Percentiles rank a stretch among this genome's conserved stretches.
These are phyloP conservation scores for Eutrema yunnanense DNA, from an alignment of 345 rosid species.

Conservation along the genomic window DNA sequence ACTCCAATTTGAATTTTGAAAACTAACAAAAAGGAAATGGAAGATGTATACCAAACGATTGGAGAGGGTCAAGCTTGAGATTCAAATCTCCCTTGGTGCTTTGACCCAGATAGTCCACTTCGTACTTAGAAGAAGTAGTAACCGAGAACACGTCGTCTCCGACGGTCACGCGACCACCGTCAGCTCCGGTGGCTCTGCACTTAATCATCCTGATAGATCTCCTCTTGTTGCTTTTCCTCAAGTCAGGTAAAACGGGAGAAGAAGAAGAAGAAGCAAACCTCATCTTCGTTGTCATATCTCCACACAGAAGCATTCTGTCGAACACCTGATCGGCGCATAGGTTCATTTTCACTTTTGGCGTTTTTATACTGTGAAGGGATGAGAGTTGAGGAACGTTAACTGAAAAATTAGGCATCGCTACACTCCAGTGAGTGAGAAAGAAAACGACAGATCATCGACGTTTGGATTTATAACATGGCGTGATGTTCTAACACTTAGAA, in stretches of 20 bases:
- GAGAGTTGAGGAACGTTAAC: constrained; percentile 22
- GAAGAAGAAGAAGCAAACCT: background rate
- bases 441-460: constrained; percentile 12
- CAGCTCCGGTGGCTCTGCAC: constrained; percentile 27
- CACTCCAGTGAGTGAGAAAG: background rate
- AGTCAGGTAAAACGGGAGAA: background rate
- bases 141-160: constrained; percentile 63
- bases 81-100: constrained; percentile 95
- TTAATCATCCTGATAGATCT: constrained; percentile 27
- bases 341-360: constrained; percentile 6
- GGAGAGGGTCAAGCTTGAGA: constrained; percentile 59
- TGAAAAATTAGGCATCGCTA: constrained; percentile 5
- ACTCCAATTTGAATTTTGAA: background rate
- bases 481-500: background rate
- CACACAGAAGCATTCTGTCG: constrained; percentile 20
- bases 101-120: constrained; percentile 90
- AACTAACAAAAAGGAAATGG: background rate
- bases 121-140: constrained; percentile 52
- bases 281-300: constrained; percentile 12
- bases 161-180: constrained; percentile 26
- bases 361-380: background rate
- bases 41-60: constrained; percentile 27
- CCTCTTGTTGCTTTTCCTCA: background rate
- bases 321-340: constrained; percentile 22
- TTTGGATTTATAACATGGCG: background rate